A percentile compares a stretch with the other conserved stretches of the same genome.
Evolutionary conservation across 2,329 filamentous ascomycete genomes (phyloP).

Genomic region (Trichoderma atrobrunneum): DNA sequence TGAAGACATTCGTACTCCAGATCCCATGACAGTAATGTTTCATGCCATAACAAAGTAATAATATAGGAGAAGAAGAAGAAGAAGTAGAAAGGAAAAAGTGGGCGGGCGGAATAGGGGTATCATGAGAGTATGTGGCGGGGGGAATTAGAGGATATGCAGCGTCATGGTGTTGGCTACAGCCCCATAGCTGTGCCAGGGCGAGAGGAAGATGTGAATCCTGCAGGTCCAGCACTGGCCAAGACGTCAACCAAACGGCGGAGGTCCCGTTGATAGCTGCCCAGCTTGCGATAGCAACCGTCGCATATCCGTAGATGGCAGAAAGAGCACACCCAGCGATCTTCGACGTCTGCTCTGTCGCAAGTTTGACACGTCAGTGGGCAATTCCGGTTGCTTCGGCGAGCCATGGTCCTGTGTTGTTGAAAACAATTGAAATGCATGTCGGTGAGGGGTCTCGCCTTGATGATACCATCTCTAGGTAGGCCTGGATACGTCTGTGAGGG

Average conservation of each 20-base stretch:
- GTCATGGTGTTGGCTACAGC: slow-evolving; percentile 19
- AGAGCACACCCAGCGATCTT: slow-evolving; percentile 46
- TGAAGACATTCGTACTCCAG: slow-evolving; percentile 16
- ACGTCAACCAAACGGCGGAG: slow-evolving; percentile 42
- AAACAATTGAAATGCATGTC: slow-evolving; percentile 48
- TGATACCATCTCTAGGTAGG: slow-evolving; percentile 36
- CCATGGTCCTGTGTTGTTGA: slow-evolving; percentile 48
- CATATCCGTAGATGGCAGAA: slow-evolving; percentile 55
- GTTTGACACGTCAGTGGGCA: slow-evolving; percentile 54
- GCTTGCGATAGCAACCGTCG: slow-evolving; percentile 42
- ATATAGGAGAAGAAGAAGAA: slow-evolving; percentile 6
- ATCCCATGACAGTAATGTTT: neutral
- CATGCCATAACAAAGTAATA: neutral
- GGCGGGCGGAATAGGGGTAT: slow-evolving; percentile 8
- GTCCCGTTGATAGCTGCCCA: slow-evolving; percentile 43
- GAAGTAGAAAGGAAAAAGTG: slow-evolving; percentile 3
- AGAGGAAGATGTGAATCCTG: slow-evolving; percentile 23
- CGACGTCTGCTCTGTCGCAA: slow-evolving; percentile 46
- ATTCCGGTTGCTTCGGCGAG: slow-evolving; percentile 45
- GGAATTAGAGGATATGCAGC: neutral
- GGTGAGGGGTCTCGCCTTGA: slow-evolving; percentile 43
- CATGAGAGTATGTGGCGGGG: slow-evolving; percentile 5
- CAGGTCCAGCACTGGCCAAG: slow-evolving; percentile 14
- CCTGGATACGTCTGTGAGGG: slow-evolving; percentile 32
- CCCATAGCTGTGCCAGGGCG: slow-evolving; percentile 26